Conservation (phyloP, 1,284 basidiomycete species). For the Boletus calvinii region DNA sequence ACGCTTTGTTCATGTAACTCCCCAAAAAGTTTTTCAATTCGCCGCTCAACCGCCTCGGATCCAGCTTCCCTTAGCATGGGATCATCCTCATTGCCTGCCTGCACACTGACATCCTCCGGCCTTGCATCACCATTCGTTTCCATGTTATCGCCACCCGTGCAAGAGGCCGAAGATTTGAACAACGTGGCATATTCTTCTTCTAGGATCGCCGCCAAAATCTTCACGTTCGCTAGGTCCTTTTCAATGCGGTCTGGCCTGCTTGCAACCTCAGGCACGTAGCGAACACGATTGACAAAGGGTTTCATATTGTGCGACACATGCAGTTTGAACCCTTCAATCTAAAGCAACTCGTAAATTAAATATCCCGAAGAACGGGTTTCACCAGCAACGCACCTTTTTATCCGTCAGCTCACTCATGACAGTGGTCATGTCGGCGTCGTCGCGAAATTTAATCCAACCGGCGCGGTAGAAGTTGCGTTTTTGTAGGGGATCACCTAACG, state of each 20-base stretch:
- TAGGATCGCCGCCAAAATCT: constrained; percentile 64
- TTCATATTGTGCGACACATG: constrained; percentile 83
- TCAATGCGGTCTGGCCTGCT: constrained; percentile 75
- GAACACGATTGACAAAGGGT: constrained; percentile 74
- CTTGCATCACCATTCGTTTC: constrained; percentile 34
- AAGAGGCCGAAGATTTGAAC: constrained; percentile 38
- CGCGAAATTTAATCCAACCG: constrained; percentile 85
- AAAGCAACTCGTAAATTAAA: constrained; percentile 14
- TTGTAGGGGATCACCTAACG: constrained; percentile 85
- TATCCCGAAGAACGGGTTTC: background rate
- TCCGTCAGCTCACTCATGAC: constrained; percentile 75
- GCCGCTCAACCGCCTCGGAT: constrained; percentile 68
- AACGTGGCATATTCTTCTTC: constrained; percentile 66
- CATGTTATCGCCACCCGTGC: constrained; percentile 25
- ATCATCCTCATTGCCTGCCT: constrained; percentile 51
- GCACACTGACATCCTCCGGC: constrained; percentile 38
- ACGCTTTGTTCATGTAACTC: constrained; percentile 65
- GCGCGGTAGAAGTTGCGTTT: constrained; percentile 90
- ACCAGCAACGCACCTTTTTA: constrained; percentile 64
- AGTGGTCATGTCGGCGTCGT: constrained; percentile 76
- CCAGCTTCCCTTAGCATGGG: constrained; percentile 59
- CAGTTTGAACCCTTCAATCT: constrained; percentile 93
- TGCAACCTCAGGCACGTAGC: constrained; percentile 78
- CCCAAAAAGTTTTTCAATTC: constrained; percentile 69
- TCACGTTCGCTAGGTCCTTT: constrained; percentile 76